Percentiles rank a stretch among this genome's conserved stretches.
These are phyloP conservation scores for Lophiotrema nucula DNA, from an alignment of 495 filamentous ascomycete genomes.

Conservation along the genomic window DNA sequence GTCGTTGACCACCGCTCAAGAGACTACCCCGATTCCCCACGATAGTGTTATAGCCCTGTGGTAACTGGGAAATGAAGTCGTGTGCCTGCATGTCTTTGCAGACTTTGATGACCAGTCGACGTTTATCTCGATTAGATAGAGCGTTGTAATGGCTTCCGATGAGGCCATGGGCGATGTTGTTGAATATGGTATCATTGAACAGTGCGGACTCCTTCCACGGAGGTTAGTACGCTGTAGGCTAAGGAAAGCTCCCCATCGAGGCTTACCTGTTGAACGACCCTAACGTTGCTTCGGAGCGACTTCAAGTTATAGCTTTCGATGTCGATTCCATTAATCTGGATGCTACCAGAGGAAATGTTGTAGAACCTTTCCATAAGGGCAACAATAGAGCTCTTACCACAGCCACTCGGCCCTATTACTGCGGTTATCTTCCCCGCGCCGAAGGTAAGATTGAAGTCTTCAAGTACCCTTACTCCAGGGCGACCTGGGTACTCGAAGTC, in stretches of 20 bases:
- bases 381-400: slow-evolving; percentile 34
- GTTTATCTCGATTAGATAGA: slow-evolving; percentile 7
- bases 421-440: slow-evolving; percentile 30
- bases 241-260: slow-evolving; percentile 79
- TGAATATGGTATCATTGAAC: slow-evolving; percentile 79
- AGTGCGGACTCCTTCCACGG: slow-evolving; percentile 80
- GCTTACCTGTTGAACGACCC: slow-evolving; percentile 21
- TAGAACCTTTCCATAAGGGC: slow-evolving; percentile 35
- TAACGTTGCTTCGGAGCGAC: slow-evolving; percentile 28
- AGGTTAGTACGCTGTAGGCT: slow-evolving; percentile 73
- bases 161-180: slow-evolving; percentile 85
- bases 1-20: slow-evolving; percentile 90
- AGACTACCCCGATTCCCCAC: slow-evolving; percentile 93
- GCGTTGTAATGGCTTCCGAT: slow-evolving; percentile 51
- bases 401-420: slow-evolving; percentile 31
- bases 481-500: slow-evolving; percentile 29
- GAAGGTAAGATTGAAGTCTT: slow-evolving; percentile 22
- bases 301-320: not conserved
- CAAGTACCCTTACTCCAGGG: slow-evolving; percentile 16
- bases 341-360: slow-evolving; percentile 3
- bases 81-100: slow-evolving; percentile 88
- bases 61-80: slow-evolving; percentile 76
- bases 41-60: slow-evolving; percentile 88
- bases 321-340: not conserved
- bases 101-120: slow-evolving; percentile 63